Percentiles rank a stretch among this genome's conserved stretches.
phyloP scores from a whole-genome alignment of 371 early-diverging fungal species.

The Fennellomyces sp. region DNA sequence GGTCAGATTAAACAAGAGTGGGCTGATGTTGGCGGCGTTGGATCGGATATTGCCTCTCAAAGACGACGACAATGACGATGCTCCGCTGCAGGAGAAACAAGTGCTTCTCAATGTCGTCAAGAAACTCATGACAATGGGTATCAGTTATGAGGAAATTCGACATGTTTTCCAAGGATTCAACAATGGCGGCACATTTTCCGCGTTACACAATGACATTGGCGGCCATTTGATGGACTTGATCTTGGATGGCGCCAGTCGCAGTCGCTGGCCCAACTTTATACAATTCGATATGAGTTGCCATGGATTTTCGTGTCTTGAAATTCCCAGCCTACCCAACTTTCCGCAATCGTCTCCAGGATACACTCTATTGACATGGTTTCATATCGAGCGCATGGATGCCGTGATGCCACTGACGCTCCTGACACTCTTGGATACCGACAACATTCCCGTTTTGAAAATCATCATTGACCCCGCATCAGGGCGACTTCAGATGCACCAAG shows the following conservation, averaged over 20 bases:
- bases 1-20: slow-evolving; percentile 61
- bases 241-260: slow-evolving; percentile 60
- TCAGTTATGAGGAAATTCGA: slow-evolving; percentile 58
- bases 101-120: slow-evolving; percentile 56
- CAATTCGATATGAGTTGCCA: slow-evolving; percentile 57
- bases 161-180: slow-evolving; percentile 63
- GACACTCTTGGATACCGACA: slow-evolving; percentile 53
- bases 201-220: slow-evolving; percentile 13
- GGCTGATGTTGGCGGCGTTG: slow-evolving; percentile 54
- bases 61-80: slow-evolving; percentile 11
- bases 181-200: slow-evolving; percentile 3
- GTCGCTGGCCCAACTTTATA: slow-evolving; percentile 72
- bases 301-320: slow-evolving; percentile 47
- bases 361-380: slow-evolving; percentile 68
- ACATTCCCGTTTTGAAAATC: slow-evolving; percentile 36
- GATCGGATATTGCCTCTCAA: slow-evolving; percentile 45
- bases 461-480: slow-evolving; percentile 54
- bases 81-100: slow-evolving; percentile 31
- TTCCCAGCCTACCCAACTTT: slow-evolving; percentile 42
- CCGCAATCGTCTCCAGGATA: slow-evolving; percentile 64
- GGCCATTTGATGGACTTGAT: slow-evolving; percentile 54
- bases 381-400: slow-evolving; percentile 64
- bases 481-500: slow-evolving; percentile 54
- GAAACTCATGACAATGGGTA: slow-evolving; percentile 66
- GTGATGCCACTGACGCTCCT: slow-evolving; percentile 49